phyloP scores from a whole-genome alignment of 306 rosid genomes.

The Glycine latifolia region DNA sequence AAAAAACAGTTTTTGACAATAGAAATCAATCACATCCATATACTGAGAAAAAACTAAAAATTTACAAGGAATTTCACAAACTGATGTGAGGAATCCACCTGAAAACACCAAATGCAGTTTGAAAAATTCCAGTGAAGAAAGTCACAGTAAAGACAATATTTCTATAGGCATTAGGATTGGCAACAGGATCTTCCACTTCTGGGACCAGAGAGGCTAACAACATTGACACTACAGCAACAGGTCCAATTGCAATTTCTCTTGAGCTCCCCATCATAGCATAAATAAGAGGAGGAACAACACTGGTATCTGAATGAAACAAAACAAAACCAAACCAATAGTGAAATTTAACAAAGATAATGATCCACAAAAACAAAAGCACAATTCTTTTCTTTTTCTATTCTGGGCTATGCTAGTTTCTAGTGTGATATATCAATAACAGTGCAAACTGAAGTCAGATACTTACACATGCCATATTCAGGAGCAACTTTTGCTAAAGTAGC shows the following conservation, averaged over 20 bases:
- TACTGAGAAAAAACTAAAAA: constrained; percentile 35
- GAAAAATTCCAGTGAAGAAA: constrained; percentile 80
- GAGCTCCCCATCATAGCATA: constrained; percentile 92
- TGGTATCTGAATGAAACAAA: constrained; percentile 64
- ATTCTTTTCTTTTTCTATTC: background rate
- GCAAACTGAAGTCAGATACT: constrained; percentile 41
- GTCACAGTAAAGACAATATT: constrained; percentile 74
- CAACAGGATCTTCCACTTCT: constrained; percentile 72
- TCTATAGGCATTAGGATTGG: constrained; percentile 73
- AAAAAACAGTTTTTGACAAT: background rate
- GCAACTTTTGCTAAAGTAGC: constrained; percentile 84
- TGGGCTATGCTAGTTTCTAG: background rate
- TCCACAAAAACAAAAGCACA: too few relatives aligned
- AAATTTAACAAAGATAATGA: constrained; percentile 6
- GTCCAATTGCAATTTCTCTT: constrained; percentile 90
- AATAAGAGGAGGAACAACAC: constrained; percentile 81
- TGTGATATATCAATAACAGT: background rate
- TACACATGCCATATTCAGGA: constrained; percentile 86
- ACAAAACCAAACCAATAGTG: constrained; percentile 23
- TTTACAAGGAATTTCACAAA: constrained; percentile 54
- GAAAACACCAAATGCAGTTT: constrained; percentile 75
- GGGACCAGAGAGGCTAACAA: constrained; percentile 68
- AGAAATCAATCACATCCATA: background rate
- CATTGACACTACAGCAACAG: constrained; percentile 89
- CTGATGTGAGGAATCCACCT: constrained; percentile 50